Conservation (phyloP, 2,329 filamentous ascomycete genomes). For the Calonectria hongkongensis region DNA sequence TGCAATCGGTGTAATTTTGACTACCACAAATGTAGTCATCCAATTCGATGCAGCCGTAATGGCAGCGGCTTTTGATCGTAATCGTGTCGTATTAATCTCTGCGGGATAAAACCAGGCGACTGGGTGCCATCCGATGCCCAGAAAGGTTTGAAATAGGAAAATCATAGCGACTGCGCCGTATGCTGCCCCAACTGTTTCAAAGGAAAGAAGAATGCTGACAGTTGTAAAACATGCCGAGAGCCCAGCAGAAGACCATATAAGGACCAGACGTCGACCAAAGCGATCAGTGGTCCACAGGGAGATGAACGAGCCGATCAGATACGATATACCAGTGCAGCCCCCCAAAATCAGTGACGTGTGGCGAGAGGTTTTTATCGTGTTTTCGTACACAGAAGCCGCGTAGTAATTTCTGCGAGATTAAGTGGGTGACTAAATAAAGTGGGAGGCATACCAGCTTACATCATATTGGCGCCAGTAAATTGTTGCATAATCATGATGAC, state of each 20-base stretch:
- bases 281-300: background rate
- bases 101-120: conserved; percentile 3
- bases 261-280: background rate
- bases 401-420: background rate
- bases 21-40: background rate
- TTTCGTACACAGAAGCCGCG: background rate
- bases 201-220: background rate
- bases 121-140: background rate
- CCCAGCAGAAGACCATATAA: background rate
- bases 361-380: background rate
- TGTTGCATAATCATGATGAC: conserved; percentile 2
- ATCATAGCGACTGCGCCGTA: background rate
- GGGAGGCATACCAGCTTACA: background rate
- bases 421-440: background rate
- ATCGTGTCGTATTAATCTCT: background rate
- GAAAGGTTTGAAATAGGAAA: background rate
- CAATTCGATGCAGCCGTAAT: background rate
- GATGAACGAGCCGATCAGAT: background rate
- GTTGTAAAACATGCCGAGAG: background rate
- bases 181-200: background rate
- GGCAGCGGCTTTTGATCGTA: background rate
- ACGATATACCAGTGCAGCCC: background rate
- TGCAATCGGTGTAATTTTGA: background rate
- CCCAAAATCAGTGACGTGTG: background rate
- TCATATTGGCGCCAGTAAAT: background rate